These are phyloP conservation scores for Carallia brachiata DNA, from an alignment of 345 rosid species.

Conservation along the genomic window DNA sequence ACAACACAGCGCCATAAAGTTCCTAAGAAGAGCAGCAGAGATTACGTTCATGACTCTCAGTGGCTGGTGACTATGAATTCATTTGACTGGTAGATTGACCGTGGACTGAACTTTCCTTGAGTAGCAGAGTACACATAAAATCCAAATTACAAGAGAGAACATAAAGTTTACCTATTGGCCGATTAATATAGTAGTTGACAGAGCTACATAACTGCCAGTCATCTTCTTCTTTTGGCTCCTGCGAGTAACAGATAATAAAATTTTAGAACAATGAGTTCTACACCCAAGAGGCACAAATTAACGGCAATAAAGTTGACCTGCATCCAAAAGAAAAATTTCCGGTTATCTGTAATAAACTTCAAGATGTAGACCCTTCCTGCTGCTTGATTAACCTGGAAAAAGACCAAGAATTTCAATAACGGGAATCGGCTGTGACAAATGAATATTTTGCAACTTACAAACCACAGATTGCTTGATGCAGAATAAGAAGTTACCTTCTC, in stretches of 20 bases:
- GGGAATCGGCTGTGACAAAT: background rate
- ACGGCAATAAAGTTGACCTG: constrained; percentile 48
- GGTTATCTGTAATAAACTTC: constrained; percentile 83
- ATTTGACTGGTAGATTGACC: no score
- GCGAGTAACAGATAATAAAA: constrained; percentile 12
- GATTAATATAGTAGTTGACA: constrained; percentile 67
- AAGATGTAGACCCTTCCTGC: constrained; percentile 84
- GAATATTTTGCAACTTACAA: background rate
- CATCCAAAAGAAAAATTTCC: constrained; percentile 94
- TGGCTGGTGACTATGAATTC: background rate
- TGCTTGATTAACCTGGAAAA: constrained; percentile 77
- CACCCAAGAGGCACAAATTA: background rate
- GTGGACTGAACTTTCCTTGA: no score
- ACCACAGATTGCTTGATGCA: background rate
- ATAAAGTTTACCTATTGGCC: constrained; percentile 59
- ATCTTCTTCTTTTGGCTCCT: constrained; percentile 81
- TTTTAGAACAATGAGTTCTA: constrained; percentile 1
- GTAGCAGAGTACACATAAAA: background rate
- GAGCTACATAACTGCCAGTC: constrained; percentile 62
- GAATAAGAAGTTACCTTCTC: constrained; percentile 61
- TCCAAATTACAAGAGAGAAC: background rate
- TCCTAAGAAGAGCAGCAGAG: background rate
- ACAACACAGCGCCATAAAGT: background rate
- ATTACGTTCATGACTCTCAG: background rate
- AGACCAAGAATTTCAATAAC: constrained; percentile 2